phyloP scores from a whole-genome alignment of 2,329 filamentous ascomycete species.

The Parasarocladium wereldwijsianum region DNA sequence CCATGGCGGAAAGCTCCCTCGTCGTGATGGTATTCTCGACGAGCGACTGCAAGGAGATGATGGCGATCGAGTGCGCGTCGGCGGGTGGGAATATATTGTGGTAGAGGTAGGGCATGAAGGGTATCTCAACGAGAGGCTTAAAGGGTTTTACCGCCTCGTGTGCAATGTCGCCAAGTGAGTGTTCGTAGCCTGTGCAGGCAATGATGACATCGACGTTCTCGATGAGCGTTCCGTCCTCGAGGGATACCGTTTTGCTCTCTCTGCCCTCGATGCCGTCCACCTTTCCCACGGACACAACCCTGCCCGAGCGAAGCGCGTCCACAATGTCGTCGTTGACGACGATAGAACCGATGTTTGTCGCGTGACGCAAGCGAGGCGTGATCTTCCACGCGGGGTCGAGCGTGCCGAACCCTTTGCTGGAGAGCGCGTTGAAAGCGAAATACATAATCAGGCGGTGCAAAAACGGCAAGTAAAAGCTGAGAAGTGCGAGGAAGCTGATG shows the following conservation, averaged over 20 bases:
- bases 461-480: constrained; percentile 8
- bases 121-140: constrained; percentile 6
- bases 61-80: constrained; percentile 26
- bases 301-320: constrained; percentile 7
- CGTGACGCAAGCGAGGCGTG: constrained; percentile 6
- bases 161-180: constrained; percentile 11
- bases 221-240: constrained; percentile 12
- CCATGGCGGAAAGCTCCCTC: constrained; percentile 25
- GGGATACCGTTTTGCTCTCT: constrained; percentile 9
- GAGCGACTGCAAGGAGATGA: constrained; percentile 19
- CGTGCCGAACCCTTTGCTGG: constrained; percentile 7
- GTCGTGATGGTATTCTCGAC: constrained; percentile 17
- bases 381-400: constrained; percentile 9
- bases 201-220: constrained; percentile 14
- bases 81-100: constrained; percentile 28
- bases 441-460: constrained; percentile 8
- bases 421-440: constrained; percentile 7
- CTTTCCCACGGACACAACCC: constrained; percentile 5
- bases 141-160: constrained; percentile 3
- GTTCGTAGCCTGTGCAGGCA: constrained; percentile 17
- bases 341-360: constrained; percentile 6
- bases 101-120: constrained; percentile 20
- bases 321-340: constrained; percentile 10
- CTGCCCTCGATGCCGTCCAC: constrained; percentile 8
- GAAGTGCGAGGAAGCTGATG: constrained; percentile 9